Evolutionary conservation across 2,329 filamentous ascomycete species (phyloP).

Genomic region (Septoria linicola): DNA sequence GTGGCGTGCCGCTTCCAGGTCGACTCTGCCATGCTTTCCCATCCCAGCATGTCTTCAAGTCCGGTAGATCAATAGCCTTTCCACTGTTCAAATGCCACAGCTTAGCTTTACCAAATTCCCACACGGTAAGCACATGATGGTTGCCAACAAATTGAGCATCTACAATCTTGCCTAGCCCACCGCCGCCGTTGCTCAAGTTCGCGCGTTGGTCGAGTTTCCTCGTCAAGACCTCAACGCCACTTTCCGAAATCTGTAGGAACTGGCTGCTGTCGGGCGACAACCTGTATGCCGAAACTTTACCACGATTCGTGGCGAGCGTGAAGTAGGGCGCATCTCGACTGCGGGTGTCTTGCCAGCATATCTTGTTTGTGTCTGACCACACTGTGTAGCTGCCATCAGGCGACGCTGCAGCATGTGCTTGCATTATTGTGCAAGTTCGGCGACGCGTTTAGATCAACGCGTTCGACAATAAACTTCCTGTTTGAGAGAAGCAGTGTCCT

Average conservation of each 20-base stretch:
- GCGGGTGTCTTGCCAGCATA: constrained; percentile 17
- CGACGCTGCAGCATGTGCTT: constrained; percentile 17
- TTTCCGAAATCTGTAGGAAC: constrained; percentile 22
- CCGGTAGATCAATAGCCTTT: constrained; percentile 32
- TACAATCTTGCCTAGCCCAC: constrained; percentile 48
- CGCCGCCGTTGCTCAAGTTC: constrained; percentile 49
- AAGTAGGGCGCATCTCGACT: constrained; percentile 10
- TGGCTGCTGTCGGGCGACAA: constrained; percentile 20
- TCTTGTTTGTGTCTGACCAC: constrained; percentile 14
- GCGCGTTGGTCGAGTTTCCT: constrained; percentile 41
- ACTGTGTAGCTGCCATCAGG: constrained; percentile 19
- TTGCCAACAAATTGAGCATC: constrained; percentile 46
- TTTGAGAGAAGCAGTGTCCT: neutral
- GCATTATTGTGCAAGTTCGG: constrained; percentile 14
- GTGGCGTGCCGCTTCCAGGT: constrained; percentile 33
- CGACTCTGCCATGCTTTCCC: constrained; percentile 30
- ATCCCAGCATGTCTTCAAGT: constrained; percentile 36
- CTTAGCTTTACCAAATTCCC: constrained; percentile 51
- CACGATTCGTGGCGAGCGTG: constrained; percentile 7
- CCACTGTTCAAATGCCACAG: constrained; percentile 48
- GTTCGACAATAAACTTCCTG: neutral
- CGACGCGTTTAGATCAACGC: neutral
- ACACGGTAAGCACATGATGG: constrained; percentile 48
- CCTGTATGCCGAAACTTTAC: constrained; percentile 11
- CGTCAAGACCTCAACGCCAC: constrained; percentile 34